Evolutionary conservation across 2,329 filamentous ascomycete species (phyloP), one percentile per base, ranked within the genome.

Genomic region (Beauveria rudraprayagi): DNA sequence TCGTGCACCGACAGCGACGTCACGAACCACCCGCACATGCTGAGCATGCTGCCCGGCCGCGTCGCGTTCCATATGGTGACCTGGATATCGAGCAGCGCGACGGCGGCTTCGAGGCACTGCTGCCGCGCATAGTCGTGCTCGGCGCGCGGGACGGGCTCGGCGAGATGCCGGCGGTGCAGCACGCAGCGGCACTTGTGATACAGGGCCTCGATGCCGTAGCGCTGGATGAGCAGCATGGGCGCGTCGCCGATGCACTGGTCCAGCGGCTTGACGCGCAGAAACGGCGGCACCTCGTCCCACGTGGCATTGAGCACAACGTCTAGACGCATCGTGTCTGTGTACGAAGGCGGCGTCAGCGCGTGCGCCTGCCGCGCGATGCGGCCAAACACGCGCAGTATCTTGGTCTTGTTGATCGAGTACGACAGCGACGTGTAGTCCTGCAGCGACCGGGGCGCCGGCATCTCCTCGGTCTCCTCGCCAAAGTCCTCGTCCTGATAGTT

Each of bases 401-500:
- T 69, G 16, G 76, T 75, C 69, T 85, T 85, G 65, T 75, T 73
- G 46, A 83, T 80, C 2, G 79, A 75, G 61, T 85, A 85, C 19
- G 78, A 80, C 71, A 83, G 77, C 3, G 79, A 74, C 0, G 87
- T 89, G 57, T 84, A 80, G 64, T 89, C 84, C 3, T 77, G 75
- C n/a, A 74, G 67, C 1, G 86, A 83, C 19, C 85, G 77, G 2
- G 80, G 72, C 0, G 79, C 77, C 0, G 87, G 87, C 46, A 90
- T 71, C 50, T 78, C 77, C 30, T 72, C 72, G 50, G 76, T 79
- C 62, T 83, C 73, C 69, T 84, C 80, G 63, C 78, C 77, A 65
- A 89, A 87, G 67, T 90, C 86, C 37, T 84, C 81, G 68, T 90
- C 87, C 57, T 82, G 77, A 37, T 89, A 70, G 69, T 89, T 89